These are phyloP conservation scores for Pyrenophora seminiperda DNA, from an alignment of 2,329 filamentous ascomycete genomes.

Conservation along the genomic window DNA sequence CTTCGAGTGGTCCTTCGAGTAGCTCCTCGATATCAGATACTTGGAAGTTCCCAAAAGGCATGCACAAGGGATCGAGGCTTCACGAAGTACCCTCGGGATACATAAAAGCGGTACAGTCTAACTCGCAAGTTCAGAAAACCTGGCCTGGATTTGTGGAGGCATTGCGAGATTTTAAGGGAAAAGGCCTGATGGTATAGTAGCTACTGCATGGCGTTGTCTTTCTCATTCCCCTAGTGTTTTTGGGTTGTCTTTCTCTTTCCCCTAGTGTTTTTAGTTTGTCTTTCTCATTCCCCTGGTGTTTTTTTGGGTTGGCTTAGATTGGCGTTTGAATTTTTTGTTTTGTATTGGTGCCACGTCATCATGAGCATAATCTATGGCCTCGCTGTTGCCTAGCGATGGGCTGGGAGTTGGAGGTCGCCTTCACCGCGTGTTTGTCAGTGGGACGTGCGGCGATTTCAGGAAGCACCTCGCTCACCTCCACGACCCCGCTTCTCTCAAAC, in stretches of 20 bases:
- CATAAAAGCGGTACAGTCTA: slow-evolving; percentile 26
- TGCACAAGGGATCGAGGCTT: slow-evolving; percentile 17
- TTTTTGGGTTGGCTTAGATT: too few species aligned
- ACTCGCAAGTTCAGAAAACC: slow-evolving; percentile 18
- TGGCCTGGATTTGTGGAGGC: slow-evolving; percentile 29
- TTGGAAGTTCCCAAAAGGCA: slow-evolving; percentile 13
- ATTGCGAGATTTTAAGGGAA: slow-evolving; percentile 27
- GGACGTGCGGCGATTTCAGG: not conserved
- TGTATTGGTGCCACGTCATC: too few species aligned
- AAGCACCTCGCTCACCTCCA: not conserved
- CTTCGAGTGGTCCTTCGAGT: not conserved
- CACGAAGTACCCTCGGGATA: slow-evolving; percentile 29
- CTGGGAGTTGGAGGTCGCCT: not conserved
- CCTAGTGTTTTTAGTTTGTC: too few species aligned
- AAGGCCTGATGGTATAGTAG: slow-evolving; percentile 6
- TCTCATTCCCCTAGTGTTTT: too few species aligned
- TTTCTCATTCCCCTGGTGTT: too few species aligned
- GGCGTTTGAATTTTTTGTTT: too few species aligned
- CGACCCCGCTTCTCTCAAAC: not conserved
- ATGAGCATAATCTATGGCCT: too few species aligned
- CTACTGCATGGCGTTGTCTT: not conserved
- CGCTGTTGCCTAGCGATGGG: too few species aligned
- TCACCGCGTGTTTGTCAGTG: slow-evolving; percentile 2
- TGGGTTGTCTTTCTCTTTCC: too few species aligned
- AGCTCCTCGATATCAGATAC: slow-evolving; percentile 3